A percentile compares a stretch with the other conserved stretches of the same genome.
phyloP scores from a whole-genome alignment of 2,329 filamentous ascomycete species.

The Myriangium duriaei region DNA sequence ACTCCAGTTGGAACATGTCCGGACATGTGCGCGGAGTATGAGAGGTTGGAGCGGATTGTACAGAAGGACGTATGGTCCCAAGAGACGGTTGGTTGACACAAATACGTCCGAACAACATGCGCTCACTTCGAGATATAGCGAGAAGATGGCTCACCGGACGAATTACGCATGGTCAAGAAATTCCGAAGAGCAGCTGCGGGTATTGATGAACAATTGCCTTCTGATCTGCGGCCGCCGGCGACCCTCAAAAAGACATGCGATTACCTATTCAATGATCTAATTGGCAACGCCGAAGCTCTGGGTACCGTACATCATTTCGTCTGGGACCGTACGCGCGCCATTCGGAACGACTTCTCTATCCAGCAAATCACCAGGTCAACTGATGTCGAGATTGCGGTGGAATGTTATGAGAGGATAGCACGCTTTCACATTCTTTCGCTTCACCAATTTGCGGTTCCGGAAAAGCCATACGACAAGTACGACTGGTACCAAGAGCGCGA shows the following conservation, averaged over 20 bases:
- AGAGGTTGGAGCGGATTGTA: slow-evolving; percentile 48
- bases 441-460: slow-evolving; percentile 43
- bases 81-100: slow-evolving; percentile 39
- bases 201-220: slow-evolving; percentile 49
- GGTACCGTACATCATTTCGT: slow-evolving; percentile 48
- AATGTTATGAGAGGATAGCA: slow-evolving; percentile 50
- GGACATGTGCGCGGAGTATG: slow-evolving; percentile 53
- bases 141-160: slow-evolving; percentile 27
- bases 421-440: slow-evolving; percentile 51
- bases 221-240: slow-evolving; percentile 47
- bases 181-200: slow-evolving; percentile 52
- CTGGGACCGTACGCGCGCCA: slow-evolving; percentile 52
- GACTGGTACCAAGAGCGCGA: slow-evolving; percentile 49
- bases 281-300: slow-evolving; percentile 38
- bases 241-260: slow-evolving; percentile 32
- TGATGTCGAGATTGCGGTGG: slow-evolving; percentile 45
- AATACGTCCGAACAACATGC: not conserved
- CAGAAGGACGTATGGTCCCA: slow-evolving; percentile 49
- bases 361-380: slow-evolving; percentile 45
- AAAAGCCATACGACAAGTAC: slow-evolving; percentile 38
- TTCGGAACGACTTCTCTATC: slow-evolving; percentile 53
- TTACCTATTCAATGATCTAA: slow-evolving; percentile 34
- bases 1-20: slow-evolving; percentile 49
- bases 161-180: slow-evolving; percentile 49
- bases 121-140: slow-evolving; percentile 17